A percentile compares a stretch with the other conserved stretches of the same genome.
Evolutionary conservation across 768 basidiomycete species (phyloP).

Genomic region (Sporobolomyces roseus): DNA sequence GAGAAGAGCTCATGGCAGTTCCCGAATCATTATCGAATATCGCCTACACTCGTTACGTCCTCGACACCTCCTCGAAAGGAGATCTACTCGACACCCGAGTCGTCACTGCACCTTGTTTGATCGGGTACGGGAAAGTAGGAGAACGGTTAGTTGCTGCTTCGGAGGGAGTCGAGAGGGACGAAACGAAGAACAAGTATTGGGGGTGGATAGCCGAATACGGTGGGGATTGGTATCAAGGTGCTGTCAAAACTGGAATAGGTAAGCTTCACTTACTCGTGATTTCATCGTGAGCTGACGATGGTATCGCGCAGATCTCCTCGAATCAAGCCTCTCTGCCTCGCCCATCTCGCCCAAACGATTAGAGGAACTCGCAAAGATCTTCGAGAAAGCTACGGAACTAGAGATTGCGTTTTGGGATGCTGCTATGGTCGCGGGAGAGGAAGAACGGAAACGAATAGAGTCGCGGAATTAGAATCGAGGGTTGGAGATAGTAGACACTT

Average conservation of each 20-base stretch:
- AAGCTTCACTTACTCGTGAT: slow-evolving; percentile 43
- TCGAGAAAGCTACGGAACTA: slow-evolving; percentile 68
- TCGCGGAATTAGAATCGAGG: not conserved
- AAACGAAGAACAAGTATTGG: slow-evolving; percentile 69
- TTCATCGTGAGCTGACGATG: not conserved
- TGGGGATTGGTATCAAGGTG: slow-evolving; percentile 65
- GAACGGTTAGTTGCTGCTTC: slow-evolving; percentile 69
- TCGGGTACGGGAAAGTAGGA: slow-evolving; percentile 91
- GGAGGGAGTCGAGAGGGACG: slow-evolving; percentile 51
- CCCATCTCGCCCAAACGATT: slow-evolving; percentile 63
- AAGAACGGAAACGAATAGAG: not conserved
- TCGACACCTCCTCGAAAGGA: slow-evolving; percentile 74
- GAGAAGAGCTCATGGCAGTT: slow-evolving; percentile 56
- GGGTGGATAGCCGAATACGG: slow-evolving; percentile 62
- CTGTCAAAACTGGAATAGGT: slow-evolving; percentile 73
- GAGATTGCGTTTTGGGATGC: slow-evolving; percentile 88
- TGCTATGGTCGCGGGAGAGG: slow-evolving; percentile 50
- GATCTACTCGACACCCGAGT: slow-evolving; percentile 70
- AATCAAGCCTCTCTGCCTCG: slow-evolving; percentile 59
- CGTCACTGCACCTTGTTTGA: slow-evolving; percentile 75
- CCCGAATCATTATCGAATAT: slow-evolving; percentile 68
- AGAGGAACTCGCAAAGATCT: slow-evolving; percentile 65
- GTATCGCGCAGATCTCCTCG: slow-evolving; percentile 62
- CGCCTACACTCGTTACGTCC: slow-evolving; percentile 80
- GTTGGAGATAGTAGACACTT: not conserved